A percentile compares a stretch with the other conserved stretches of the same genome.
phyloP scores from a whole-genome alignment of 2,329 filamentous ascomycete species.

The Trichophaea hybrida region DNA sequence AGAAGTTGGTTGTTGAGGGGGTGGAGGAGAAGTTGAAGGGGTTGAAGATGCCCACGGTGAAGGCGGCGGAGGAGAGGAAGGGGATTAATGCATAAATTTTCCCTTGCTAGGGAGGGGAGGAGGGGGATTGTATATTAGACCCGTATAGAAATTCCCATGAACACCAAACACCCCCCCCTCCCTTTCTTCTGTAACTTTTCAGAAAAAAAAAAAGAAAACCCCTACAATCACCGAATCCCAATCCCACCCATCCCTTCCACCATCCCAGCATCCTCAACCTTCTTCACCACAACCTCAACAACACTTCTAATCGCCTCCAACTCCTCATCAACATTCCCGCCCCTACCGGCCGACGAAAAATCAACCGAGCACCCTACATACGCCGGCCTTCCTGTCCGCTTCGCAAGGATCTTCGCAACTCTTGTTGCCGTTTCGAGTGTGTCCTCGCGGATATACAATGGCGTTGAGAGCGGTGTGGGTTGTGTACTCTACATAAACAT shows the following conservation, averaged over 20 bases:
- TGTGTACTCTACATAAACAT: slow-evolving; percentile 36
- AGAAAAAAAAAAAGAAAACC: background rate
- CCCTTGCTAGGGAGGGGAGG: background rate
- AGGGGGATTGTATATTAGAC: background rate
- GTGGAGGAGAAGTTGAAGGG: background rate
- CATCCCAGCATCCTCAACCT: slow-evolving; percentile 25
- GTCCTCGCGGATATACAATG: slow-evolving; percentile 59
- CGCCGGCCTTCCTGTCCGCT: slow-evolving; percentile 55
- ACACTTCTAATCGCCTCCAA: slow-evolving; percentile 73
- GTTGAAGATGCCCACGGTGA: background rate
- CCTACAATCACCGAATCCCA: background rate
- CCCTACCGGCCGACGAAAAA: slow-evolving; percentile 56
- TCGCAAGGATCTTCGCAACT: slow-evolving; percentile 69
- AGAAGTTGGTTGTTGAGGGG: background rate
- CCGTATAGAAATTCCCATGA: background rate
- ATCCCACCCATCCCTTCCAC: background rate
- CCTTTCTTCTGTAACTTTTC: background rate
- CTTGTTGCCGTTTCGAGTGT: slow-evolving; percentile 79
- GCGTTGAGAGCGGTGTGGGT: slow-evolving; percentile 50
- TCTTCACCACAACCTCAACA: slow-evolving; percentile 50
- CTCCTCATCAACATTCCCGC: slow-evolving; percentile 79
- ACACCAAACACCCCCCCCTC: background rate
- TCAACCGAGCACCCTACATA: slow-evolving; percentile 85
- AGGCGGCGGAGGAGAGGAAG: background rate
- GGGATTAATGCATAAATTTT: background rate